These are phyloP conservation scores for Penicillium soppii DNA, from an alignment of 495 filamentous ascomycete species.

Conservation along the genomic window DNA sequence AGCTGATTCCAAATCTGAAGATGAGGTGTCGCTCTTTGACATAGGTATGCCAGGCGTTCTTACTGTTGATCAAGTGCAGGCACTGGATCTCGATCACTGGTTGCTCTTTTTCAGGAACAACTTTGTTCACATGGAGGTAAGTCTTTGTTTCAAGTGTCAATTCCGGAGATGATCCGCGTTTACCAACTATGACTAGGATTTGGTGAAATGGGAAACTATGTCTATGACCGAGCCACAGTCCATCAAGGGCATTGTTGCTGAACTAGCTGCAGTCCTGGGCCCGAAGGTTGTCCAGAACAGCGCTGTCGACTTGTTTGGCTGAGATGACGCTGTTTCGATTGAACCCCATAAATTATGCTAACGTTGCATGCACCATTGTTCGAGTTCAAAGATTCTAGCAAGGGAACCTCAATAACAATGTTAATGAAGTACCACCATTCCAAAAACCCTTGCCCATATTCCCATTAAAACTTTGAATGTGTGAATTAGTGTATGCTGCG, in stretches of 20 bases:
- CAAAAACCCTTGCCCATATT: too few relatives aligned
- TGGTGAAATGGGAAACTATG: slow-evolving; percentile 67
- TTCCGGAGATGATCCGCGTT: slow-evolving; percentile 19
- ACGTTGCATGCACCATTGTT: too few relatives aligned
- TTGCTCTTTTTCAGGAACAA: slow-evolving; percentile 40
- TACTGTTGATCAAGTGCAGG: slow-evolving; percentile 58
- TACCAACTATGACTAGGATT: slow-evolving; percentile 42
- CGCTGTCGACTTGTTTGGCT: slow-evolving; percentile 45
- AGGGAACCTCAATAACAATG: too few relatives aligned
- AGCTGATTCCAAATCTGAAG: slow-evolving; percentile 35
- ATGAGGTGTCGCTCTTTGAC: slow-evolving; percentile 59
- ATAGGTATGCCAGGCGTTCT: slow-evolving; percentile 77
- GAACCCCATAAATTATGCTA: too few relatives aligned
- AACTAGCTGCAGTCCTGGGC: slow-evolving; percentile 76
- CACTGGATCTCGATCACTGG: slow-evolving; percentile 63
- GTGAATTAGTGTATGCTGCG: too few relatives aligned
- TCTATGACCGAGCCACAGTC: slow-evolving; percentile 48
- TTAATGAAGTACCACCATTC: too few relatives aligned
- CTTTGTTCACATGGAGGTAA: slow-evolving; percentile 47
- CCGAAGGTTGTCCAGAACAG: slow-evolving; percentile 59
- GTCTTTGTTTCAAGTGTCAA: neutral
- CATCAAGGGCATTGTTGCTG: slow-evolving; percentile 67
- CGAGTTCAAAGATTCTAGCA: too few relatives aligned
- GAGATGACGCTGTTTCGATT: too few relatives aligned
- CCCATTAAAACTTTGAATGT: too few relatives aligned